These are phyloP conservation scores for Zychaea mexicana DNA, from an alignment of 371 early-diverging fungal species.

Conservation along the genomic window DNA sequence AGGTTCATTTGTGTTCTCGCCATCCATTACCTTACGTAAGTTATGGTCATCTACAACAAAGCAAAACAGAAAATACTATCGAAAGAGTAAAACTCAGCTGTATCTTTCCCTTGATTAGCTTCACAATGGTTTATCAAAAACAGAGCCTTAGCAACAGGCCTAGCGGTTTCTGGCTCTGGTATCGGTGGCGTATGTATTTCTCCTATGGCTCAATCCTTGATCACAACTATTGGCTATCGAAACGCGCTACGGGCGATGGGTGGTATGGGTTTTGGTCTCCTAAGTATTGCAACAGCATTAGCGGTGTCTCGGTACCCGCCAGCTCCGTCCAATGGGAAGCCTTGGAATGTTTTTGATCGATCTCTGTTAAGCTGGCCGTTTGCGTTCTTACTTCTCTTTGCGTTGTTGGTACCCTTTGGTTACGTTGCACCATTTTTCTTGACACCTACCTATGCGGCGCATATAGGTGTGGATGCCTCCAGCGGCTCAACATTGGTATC, in stretches of 20 bases:
- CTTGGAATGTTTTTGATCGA: conserved; percentile 26
- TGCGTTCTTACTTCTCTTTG: conserved; percentile 39
- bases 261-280: conserved; percentile 35
- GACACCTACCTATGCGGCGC: conserved; percentile 17
- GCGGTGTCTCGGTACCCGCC: conserved; percentile 38
- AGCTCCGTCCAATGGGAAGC: conserved; percentile 10
- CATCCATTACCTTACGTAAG: conserved; percentile 64
- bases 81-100: not conserved
- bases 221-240: conserved; percentile 49
- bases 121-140: conserved; percentile 71
- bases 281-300: conserved; percentile 37
- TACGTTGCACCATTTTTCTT: conserved; percentile 34
- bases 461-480: conserved; percentile 13
- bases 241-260: conserved; percentile 56
- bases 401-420: conserved; percentile 47
- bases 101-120: not conserved
- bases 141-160: conserved; percentile 78
- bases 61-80: conserved; percentile 63
- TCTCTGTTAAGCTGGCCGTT: conserved; percentile 24
- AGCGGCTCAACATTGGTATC: conserved; percentile 14
- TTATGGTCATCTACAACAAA: conserved; percentile 70
- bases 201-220: conserved; percentile 57
- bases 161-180: conserved; percentile 77
- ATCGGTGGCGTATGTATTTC: conserved; percentile 72
- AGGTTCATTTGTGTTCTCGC: conserved; percentile 57